Percentiles rank a stretch among this genome's conserved stretches.
These are phyloP conservation scores for Debaryomycetaceae sp. DNA, from an alignment of 1,139 yeast genomes.

Conservation along the genomic window DNA sequence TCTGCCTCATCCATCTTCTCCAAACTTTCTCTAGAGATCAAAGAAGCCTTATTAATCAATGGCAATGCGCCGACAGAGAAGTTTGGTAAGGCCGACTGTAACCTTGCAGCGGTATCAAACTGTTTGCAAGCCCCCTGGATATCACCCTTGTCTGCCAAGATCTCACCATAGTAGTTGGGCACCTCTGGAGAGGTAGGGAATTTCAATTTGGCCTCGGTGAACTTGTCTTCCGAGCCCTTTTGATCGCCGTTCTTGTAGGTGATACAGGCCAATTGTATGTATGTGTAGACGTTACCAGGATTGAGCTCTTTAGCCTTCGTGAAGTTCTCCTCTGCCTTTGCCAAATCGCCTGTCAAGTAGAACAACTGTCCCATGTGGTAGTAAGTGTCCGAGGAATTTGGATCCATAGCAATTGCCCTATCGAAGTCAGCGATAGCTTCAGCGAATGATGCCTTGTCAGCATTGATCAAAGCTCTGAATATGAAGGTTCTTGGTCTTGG, in stretches of 20 bases:
- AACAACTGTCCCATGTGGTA: slow-evolving; percentile 94
- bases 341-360: slow-evolving; percentile 75
- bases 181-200: slow-evolving; percentile 90
- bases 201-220: slow-evolving; percentile 67
- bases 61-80: slow-evolving; percentile 84
- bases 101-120: slow-evolving; percentile 81
- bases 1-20: slow-evolving; percentile 62
- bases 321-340: slow-evolving; percentile 72
- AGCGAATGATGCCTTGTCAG: slow-evolving; percentile 67
- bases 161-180: slow-evolving; percentile 94
- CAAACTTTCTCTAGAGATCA: slow-evolving; percentile 57
- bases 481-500: slow-evolving; percentile 85
- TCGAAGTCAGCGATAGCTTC: slow-evolving; percentile 70
- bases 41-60: slow-evolving; percentile 82
- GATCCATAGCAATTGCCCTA: slow-evolving; percentile 66
- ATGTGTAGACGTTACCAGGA: slow-evolving; percentile 76
- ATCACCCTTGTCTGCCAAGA: slow-evolving; percentile 79
- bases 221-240: slow-evolving; percentile 59
- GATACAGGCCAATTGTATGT: slow-evolving; percentile 90
- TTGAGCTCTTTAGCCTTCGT: slow-evolving; percentile 72
- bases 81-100: slow-evolving; percentile 65
- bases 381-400: slow-evolving; percentile 75
- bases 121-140: slow-evolving; percentile 71
- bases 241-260: slow-evolving; percentile 77
- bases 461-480: slow-evolving; percentile 77